phyloP scores from a whole-genome alignment of 257 asterid species.

The Ophiorrhiza pumila region DNA sequence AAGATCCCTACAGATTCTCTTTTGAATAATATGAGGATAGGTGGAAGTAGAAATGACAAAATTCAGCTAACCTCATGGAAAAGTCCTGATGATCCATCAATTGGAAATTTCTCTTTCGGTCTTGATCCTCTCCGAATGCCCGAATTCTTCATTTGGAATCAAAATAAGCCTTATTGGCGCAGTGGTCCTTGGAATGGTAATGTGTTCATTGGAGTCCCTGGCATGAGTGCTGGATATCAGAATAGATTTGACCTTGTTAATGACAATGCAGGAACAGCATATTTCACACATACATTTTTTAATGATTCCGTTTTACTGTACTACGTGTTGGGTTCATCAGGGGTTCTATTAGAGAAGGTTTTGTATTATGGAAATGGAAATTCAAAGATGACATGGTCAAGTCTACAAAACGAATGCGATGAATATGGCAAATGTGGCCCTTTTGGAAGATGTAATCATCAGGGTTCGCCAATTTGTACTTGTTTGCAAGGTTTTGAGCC shows the following conservation, averaged over 20 bases:
- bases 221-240: constrained; percentile 11
- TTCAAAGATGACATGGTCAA: constrained; percentile 17
- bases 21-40: constrained; percentile 33
- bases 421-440: constrained; percentile 39
- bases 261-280: constrained; percentile 3
- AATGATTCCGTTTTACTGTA: constrained; percentile 9
- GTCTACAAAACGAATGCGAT: constrained; percentile 14
- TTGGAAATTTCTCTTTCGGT: constrained; percentile 35
- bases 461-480: constrained; percentile 35
- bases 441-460: constrained; percentile 41
- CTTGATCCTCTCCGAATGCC: constrained; percentile 29
- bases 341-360: constrained; percentile 7
- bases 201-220: constrained; percentile 16
- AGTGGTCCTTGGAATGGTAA: constrained; percentile 39
- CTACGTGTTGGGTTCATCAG: constrained; percentile 17
- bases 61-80: constrained; percentile 39
- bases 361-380: neutral
- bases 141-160: constrained; percentile 32
- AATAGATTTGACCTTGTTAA: neutral
- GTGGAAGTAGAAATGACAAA: neutral
- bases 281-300: neutral
- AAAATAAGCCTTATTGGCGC: constrained; percentile 30
- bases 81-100: constrained; percentile 35
- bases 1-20: constrained; percentile 31
- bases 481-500: constrained; percentile 55